Base-by-base conservation (phyloP, 441 rosid species). In the Cnidoscolus chayamansa region DNA sequence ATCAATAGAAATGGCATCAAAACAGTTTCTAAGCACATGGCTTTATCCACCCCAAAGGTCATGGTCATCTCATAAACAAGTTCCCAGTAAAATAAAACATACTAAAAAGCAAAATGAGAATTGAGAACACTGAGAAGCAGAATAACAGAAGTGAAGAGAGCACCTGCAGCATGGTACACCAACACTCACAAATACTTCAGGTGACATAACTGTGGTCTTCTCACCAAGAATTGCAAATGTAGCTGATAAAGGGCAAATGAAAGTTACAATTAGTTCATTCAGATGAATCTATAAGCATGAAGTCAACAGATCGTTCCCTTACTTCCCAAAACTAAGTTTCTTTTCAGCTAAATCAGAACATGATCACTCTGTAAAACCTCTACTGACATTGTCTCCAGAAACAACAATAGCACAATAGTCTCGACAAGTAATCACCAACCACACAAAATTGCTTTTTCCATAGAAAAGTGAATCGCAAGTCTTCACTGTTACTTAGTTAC, bases 151-250 rank as follows among this genome's bases (percentile, higher is more conserved):
- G 62, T 57, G 57, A 72, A 83, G 70, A 74, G 66, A 58, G 81
- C 76, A 87, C 99, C 99, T 90, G 97, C 99, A 95, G 83, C 99
- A 93, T 17, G 98, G 98, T 75, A 95, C 86, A 45, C 98, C 99
- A 12, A 94, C 97, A 74, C 80, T 76, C 57, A 87, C 80, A 82
- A 95, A 89, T 74, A 95, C 97, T 90, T 95, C 98, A 25, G 98
- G 99, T 51, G 99, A 93, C 90, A 95, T 91, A 67, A 93, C 94
- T 35, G 97, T 95, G 47, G 99, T 95, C 87, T 95, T 95, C 90
- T 95, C 97, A 73, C 99, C 99, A 62, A 95, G 98, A 58, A 89
- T 82, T 70, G 86, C 79, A 83, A 93, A 93, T 56, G 96, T 91
- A 78, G 90, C 99, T 95, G 84, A 65, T 55, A 78, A 62, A 71